Percentiles rank a stretch among this genome's conserved stretches.
Conservation (phyloP, 176 grass and related monocot genomes). For the Avena insularis region DNA sequence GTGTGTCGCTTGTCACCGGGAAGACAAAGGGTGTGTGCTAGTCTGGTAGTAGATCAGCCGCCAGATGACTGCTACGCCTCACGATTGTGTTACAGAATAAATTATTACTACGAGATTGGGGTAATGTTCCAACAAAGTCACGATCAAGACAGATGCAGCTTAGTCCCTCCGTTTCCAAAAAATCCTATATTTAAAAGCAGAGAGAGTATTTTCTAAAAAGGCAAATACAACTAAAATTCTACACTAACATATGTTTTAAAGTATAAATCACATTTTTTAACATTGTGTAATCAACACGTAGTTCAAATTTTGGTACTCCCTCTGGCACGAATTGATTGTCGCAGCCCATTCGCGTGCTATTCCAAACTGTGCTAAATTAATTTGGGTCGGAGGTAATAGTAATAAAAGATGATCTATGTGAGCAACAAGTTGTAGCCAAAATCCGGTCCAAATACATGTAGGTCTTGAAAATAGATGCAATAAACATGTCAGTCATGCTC, state of each 20-base stretch:
- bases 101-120: neutral
- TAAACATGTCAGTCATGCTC: too few species aligned
- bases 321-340: too few species aligned
- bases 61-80: neutral
- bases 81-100: neutral
- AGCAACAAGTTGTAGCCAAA: too few species aligned
- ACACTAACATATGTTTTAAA: neutral
- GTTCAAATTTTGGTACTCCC: neutral
- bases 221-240: neutral
- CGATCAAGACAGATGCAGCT: neutral
- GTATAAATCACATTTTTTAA: neutral
- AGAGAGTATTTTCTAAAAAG: too few species aligned
- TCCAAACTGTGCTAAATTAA: too few species aligned
- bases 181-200: too few species aligned
- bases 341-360: too few species aligned
- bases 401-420: too few species aligned
- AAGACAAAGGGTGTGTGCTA: slow-evolving; percentile 75
- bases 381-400: too few species aligned
- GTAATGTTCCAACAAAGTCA: neutral
- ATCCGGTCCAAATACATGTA: too few species aligned
- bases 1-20: slow-evolving; percentile 57
- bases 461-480: too few species aligned
- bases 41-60: slow-evolving; percentile 44
- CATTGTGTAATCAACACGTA: neutral
- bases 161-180: too few species aligned